Evolutionary conservation across 768 basidiomycete genomes (phyloP).

Genomic region (Trametes cingulata): DNA sequence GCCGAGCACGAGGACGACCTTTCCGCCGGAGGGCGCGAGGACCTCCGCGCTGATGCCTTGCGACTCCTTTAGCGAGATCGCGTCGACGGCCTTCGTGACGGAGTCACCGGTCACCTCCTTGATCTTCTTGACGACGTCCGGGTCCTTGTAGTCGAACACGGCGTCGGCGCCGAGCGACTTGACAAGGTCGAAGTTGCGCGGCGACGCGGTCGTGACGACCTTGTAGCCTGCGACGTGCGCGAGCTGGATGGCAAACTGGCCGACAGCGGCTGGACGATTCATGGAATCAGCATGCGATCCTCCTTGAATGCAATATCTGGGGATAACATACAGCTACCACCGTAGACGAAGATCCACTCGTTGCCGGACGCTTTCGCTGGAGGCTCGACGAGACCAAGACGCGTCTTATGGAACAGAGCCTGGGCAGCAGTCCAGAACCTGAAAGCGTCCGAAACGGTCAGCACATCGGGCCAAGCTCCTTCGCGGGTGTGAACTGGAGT

Average conservation of each 20-base stretch:
- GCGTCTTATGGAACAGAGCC: slow-evolving; percentile 21
- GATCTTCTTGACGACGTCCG: slow-evolving; percentile 31
- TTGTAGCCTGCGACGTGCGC: slow-evolving; percentile 44
- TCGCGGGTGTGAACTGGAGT: no score
- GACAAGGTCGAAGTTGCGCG: slow-evolving; percentile 38
- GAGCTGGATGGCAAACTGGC: slow-evolving; percentile 42
- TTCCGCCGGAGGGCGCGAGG: slow-evolving; percentile 3
- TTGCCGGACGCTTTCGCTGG: slow-evolving; percentile 12
- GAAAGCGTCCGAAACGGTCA: background rate
- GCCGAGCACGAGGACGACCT: slow-evolving; percentile 7
- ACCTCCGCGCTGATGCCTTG: slow-evolving; percentile 14
- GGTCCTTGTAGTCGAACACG: slow-evolving; percentile 41
- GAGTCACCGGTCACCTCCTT: slow-evolving; percentile 27
- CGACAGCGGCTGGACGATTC: slow-evolving; percentile 25
- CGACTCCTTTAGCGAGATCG: slow-evolving; percentile 30
- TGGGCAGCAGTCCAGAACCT: slow-evolving; percentile 26
- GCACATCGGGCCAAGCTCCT: no score
- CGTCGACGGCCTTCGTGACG: slow-evolving; percentile 31
- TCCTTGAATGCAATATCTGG: background rate
- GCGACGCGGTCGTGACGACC: slow-evolving; percentile 47
- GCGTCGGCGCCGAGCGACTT: slow-evolving; percentile 44
- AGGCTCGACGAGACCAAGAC: slow-evolving; percentile 23
- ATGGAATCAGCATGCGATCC: background rate
- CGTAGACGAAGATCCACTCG: slow-evolving; percentile 26
- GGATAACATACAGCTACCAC: slow-evolving; percentile 19